These are phyloP conservation scores for Evernia prunastri DNA, from an alignment of 495 filamentous ascomycete genomes.

Conservation along the genomic window DNA sequence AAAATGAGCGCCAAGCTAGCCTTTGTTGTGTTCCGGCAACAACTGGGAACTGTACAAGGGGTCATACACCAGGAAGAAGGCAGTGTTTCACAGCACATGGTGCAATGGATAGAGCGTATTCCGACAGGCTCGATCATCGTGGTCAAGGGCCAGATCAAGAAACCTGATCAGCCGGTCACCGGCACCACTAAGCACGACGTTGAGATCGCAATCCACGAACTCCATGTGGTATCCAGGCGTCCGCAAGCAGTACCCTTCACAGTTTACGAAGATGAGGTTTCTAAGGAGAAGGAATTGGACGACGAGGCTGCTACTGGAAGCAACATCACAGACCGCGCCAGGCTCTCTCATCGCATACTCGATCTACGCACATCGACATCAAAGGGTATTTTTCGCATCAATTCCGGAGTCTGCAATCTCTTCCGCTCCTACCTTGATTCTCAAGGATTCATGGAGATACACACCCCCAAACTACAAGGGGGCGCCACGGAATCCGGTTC, in stretches of 20 bases:
- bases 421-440: constrained; percentile 70
- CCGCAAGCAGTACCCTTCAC: constrained; percentile 55
- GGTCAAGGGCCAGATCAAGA: constrained; percentile 57
- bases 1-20: constrained; percentile 84
- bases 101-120: constrained; percentile 64
- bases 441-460: constrained; percentile 77
- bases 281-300: constrained; percentile 28
- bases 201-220: constrained; percentile 41
- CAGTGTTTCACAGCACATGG: constrained; percentile 50
- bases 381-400: constrained; percentile 78
- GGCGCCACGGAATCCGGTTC: constrained; percentile 85
- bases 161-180: constrained; percentile 51
- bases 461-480: constrained; percentile 81
- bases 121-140: constrained; percentile 61
- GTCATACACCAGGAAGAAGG: constrained; percentile 52
- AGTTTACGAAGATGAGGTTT: constrained; percentile 57
- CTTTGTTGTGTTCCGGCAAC: constrained; percentile 82
- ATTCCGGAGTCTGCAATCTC: constrained; percentile 64
- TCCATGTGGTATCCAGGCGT: constrained; percentile 51
- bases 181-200: constrained; percentile 53
- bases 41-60: constrained; percentile 70
- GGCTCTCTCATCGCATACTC: constrained; percentile 75
- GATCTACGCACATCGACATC: constrained; percentile 81
- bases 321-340: constrained; percentile 64
- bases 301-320: constrained; percentile 39